Percentiles rank a stretch among this genome's conserved stretches.
Evolutionary conservation across 306 rosid species (phyloP).

Genomic region (Trifolium dubium): DNA sequence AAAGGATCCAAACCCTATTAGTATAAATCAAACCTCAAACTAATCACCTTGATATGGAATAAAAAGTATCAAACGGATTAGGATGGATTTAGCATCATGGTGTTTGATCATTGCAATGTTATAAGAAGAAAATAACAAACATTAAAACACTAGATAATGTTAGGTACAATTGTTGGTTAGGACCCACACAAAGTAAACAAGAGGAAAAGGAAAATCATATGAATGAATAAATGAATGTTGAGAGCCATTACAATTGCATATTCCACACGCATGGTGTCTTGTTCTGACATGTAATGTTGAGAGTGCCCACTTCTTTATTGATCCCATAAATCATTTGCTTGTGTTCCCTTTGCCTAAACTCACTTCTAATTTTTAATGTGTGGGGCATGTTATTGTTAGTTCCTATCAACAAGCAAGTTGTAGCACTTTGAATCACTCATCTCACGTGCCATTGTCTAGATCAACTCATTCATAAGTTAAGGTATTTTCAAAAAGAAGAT

Average conservation of each 20-base stretch:
- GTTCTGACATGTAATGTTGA: conserved; percentile 26
- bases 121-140: conserved; percentile 9
- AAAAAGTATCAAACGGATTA: background rate
- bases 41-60: background rate
- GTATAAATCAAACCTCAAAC: background rate
- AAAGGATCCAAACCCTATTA: no score
- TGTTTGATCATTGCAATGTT: background rate
- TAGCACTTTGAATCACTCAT: background rate
- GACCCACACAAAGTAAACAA: conserved; percentile 14
- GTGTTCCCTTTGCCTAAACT: background rate
- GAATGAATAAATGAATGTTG: background rate
- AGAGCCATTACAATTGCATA: conserved; percentile 12
- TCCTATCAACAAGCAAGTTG: background rate
- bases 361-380: conserved; percentile 14
- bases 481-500: no score
- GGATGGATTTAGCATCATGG: background rate
- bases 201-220: background rate
- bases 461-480: background rate
- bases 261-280: background rate
- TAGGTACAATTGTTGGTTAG: conserved; percentile 19
- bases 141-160: background rate
- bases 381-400: conserved; percentile 10
- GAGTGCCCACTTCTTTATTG: conserved; percentile 23
- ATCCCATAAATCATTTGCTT: conserved; percentile 10
- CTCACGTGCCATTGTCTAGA: background rate